Evolutionary conservation across 2,329 filamentous ascomycete genomes (phyloP), one percentile per base, ranked within the genome.

Genomic region (Penicillium oxalicum): DNA sequence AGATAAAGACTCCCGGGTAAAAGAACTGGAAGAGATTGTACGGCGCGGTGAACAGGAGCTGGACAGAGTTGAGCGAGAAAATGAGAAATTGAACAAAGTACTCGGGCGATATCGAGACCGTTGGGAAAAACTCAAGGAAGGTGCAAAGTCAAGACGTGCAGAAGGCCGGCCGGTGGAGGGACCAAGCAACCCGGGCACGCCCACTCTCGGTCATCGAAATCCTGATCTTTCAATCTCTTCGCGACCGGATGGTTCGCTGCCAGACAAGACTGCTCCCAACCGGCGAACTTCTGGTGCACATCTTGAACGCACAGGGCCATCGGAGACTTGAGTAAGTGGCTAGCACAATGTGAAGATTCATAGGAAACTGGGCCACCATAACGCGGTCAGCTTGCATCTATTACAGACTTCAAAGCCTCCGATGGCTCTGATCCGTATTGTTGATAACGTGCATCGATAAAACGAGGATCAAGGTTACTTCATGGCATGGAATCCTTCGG

Each of bases 51-150:
- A 77, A 46, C 79, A 78, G 56, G 81, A 87, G 54, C 77, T 84
- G 58, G 81, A 86, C 41, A 78, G 78, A 40, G 72, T 88, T 41
- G 82, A 70, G 9, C 75, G 73, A 43, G 80, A 84, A 55, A 82
- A 84, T 50, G 78, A 82, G 57, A 83, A 81, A 64, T 65, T 83
- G 42, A 74, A 71, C 47, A 72, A 68, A 36, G 75, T 79, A 5
- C 65, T 84, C 11, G 73, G 68, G 0, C 70, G 76, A 48, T 86
- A 86, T 62, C 66, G 80, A 44, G 79, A 83, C 48, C 77, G 81
- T 50, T 87, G 83, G 82, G 83, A 87, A 65, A 81, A 80, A 57
- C 66, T 88, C 56, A 86, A 86, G 65, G 80, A 82, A 40, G 80
- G 81, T 0, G 83, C 83, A 2, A 78, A 69, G 47, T 67, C 63